A percentile compares a stretch with the other conserved stretches of the same genome.
phyloP scores from a whole-genome alignment of 345 rosid species.

The Mercurialis annua region DNA sequence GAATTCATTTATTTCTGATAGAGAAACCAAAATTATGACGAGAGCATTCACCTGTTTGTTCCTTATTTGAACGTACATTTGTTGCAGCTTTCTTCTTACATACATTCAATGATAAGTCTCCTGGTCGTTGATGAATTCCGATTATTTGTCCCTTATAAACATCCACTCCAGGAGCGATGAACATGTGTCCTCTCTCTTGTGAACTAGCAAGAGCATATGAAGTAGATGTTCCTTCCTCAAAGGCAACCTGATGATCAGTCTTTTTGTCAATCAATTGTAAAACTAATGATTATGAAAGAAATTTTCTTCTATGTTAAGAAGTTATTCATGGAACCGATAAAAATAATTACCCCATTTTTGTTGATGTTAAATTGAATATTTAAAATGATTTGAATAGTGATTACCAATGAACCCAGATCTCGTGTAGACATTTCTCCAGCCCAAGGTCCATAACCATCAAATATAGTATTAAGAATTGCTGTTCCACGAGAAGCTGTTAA shows the following conservation, averaged over 20 bases:
- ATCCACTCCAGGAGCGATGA: slow-evolving; percentile 72
- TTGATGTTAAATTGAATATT: neutral
- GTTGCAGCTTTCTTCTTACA: slow-evolving; percentile 98
- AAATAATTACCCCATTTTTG: neutral
- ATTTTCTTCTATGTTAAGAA: neutral
- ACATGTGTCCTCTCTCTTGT: slow-evolving; percentile 94
- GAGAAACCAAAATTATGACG: slow-evolving; percentile 6
- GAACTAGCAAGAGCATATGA: slow-evolving; percentile 85
- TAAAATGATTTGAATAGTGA: slow-evolving; percentile 17
- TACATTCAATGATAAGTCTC: slow-evolving; percentile 78
- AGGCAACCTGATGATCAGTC: slow-evolving; percentile 71
- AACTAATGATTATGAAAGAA: neutral
- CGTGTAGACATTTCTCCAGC: slow-evolving; percentile 86
- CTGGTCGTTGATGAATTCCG: slow-evolving; percentile 91
- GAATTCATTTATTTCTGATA: neutral
- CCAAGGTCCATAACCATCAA: slow-evolving; percentile 90
- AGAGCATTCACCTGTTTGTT: slow-evolving; percentile 55
- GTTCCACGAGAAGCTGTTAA: slow-evolving; percentile 98
- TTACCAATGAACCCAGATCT: slow-evolving; percentile 94
- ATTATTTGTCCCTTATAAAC: slow-evolving; percentile 91
- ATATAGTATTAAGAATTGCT: slow-evolving; percentile 83
- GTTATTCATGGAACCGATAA: neutral
- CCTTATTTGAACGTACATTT: slow-evolving; percentile 88
- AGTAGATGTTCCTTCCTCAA: slow-evolving; percentile 79
- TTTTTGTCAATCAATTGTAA: slow-evolving; percentile 11